Evolutionary conservation across 164 flowering plant genomes (phyloP).

Genomic region (Stephania yunnanensis): DNA sequence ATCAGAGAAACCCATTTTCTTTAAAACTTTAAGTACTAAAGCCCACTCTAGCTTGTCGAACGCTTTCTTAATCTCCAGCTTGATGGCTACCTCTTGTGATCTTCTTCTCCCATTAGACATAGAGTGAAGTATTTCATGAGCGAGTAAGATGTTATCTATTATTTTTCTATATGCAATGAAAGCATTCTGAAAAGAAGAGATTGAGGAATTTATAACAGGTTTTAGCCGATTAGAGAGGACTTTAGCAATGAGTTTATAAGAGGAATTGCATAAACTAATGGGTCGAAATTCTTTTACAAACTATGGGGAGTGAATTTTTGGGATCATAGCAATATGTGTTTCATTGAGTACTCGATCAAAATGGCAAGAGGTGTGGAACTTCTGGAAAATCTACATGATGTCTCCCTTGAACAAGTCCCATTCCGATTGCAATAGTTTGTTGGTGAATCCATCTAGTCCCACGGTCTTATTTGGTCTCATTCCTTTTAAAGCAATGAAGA

Average conservation of each 20-base stretch:
- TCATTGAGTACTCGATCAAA: too few species aligned
- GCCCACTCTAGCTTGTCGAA: not conserved
- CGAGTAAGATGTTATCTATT: too few species aligned
- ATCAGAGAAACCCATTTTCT: not conserved
- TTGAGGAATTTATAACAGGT: too few species aligned
- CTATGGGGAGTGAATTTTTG: not conserved
- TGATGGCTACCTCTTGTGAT: not conserved
- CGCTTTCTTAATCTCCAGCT: not conserved
- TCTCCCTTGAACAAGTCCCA: not conserved
- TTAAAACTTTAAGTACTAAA: not conserved
- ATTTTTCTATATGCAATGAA: too few species aligned
- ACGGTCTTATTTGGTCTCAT: too few species aligned
- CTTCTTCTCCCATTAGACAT: not conserved
- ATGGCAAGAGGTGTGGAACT: not conserved
- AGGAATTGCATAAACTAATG: not conserved
- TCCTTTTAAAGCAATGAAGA: too few species aligned
- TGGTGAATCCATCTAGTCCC: too few species aligned
- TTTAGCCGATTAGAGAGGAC: too few species aligned
- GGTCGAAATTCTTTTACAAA: not conserved
- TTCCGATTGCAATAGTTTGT: too few species aligned
- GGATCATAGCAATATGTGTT: not conserved
- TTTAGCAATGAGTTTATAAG: too few species aligned
- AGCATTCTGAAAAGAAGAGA: too few species aligned
- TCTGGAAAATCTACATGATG: not conserved
- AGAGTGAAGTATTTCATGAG: not conserved